A percentile compares a stretch with the other conserved stretches of the same genome.
Evolutionary conservation across 345 rosid genomes (phyloP).

Genomic region (Brassica juncea): DNA sequence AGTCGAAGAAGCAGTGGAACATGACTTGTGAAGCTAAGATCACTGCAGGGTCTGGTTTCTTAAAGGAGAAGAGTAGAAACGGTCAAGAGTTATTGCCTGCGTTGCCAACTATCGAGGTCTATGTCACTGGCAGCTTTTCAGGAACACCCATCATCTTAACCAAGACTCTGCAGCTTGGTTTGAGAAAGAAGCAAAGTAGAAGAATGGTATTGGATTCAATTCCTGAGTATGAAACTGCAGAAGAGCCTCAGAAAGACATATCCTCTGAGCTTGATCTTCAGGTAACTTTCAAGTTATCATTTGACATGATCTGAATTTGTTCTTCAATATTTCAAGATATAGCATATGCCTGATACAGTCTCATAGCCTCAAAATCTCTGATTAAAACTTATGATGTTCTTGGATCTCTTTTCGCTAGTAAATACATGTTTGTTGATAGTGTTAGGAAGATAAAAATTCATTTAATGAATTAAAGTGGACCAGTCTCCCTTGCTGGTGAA

Average conservation of each 20-base stretch:
- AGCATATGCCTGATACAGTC: slow-evolving; percentile 8
- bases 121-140: slow-evolving; percentile 76
- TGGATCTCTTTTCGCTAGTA: no score
- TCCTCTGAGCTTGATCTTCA: slow-evolving; percentile 49
- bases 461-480: not conserved
- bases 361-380: not conserved
- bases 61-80: slow-evolving; percentile 52
- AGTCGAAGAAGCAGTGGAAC: slow-evolving; percentile 58
- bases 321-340: not conserved
- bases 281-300: slow-evolving; percentile 44
- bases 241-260: slow-evolving; percentile 38
- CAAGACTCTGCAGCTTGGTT: slow-evolving; percentile 64
- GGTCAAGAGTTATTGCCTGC: slow-evolving; percentile 48
- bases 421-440: not conserved
- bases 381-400: not conserved
- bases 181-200: slow-evolving; percentile 61
- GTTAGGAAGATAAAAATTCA: not conserved
- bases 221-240: slow-evolving; percentile 67
- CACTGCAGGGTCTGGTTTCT: slow-evolving; percentile 49
- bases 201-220: slow-evolving; percentile 67
- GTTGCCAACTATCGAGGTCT: slow-evolving; percentile 72
- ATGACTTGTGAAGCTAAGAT: slow-evolving; percentile 68
- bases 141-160: slow-evolving; percentile 81
- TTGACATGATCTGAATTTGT: not conserved
- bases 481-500: not conserved